Evolutionary conservation across 2,329 filamentous ascomycete genomes (phyloP), one percentile per base, ranked within the genome.

Genomic region (Fusarium cyanostomum): DNA sequence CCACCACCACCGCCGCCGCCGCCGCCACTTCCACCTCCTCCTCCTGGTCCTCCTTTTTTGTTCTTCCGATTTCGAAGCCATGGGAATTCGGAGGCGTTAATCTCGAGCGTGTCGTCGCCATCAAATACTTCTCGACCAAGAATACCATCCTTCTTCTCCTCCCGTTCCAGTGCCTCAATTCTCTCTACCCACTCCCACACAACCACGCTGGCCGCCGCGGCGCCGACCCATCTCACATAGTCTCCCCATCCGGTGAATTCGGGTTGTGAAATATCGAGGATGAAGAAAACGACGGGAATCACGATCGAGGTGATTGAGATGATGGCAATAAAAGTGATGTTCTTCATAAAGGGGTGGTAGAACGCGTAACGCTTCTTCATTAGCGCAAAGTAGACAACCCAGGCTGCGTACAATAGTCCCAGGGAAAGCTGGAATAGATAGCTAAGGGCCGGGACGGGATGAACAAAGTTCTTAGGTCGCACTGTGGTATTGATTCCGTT

Each of bases 151-250:
- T 96, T 96, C 77, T 94, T 92, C 74, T 97, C 93, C 75, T 97
- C 93, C 67, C 94, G 87, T 79, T 97, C 94, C 60, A 97, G 77
- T 0, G 93, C 92, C 75, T 97, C 94, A 44, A 97, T 97, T 24
- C 94, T 86, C 76, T 97, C 94, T 4, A 97, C 94, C 94, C 94
- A 97, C 76, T 97, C 94, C 94, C 94, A 97, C 3, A 97, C 94
- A 18, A 97, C 92, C n/a, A 97, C 94, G 77, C 92, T 96, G 26
- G 94, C 94, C 2, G 93, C 93, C 0, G 94, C 93, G 1, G 93
- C 93, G 43, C 94, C 94, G n/a, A 97, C 94, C 94, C 94, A 97
- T 71, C 93, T 84, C 41, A 97, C 94, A 72, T 97, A 97, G 72
- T 96, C 94, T 72, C 94, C 94, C 94, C 94, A 97, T 8, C 91